Base-by-base conservation (phyloP, 2,329 filamentous ascomycete genomes). In the Trichoderma asperellum region DNA sequence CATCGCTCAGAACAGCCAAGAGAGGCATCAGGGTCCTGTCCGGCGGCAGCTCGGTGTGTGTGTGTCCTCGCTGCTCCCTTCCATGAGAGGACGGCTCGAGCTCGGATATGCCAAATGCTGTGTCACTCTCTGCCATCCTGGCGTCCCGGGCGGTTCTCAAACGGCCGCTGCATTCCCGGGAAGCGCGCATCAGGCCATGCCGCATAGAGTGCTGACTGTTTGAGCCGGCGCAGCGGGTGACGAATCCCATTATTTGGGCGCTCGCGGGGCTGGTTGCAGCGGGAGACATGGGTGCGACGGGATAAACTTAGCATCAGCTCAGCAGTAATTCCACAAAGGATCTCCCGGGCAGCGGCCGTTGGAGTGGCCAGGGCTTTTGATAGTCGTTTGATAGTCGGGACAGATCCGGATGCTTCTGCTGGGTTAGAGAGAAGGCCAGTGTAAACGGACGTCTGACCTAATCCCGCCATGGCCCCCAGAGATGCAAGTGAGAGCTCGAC, bases 171-270 rank as follows among this genome's bases (percentile, higher is more conserved):
- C 47, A 29, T 37, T 64, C 18, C 61, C 61, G 49, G 61, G 49
- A 64, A 64, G 40, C 61, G 35, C 62, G 62, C 56, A n/a, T 21
- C 62, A 34, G 57, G 56, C 64, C 60, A 60, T 60, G 56, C 64
- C 64, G 64, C 47, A 68, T 68, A 68, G 64, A 68, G 64, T 68
- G 64, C 64, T 68, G 55, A 68, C 64, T 34, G 55, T 53, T 43
- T 32, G 64, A 60, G 64, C 64, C 64, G 56, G 37, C 34, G 47
- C 55, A 27, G 32, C 52, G 56, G 64, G 64, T 60, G 64, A 68
- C 64, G 64, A 68, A 68, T 60, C 64, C 29, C 53, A 29, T 49
- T 65, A 29, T 34, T 8, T 47, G 32, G 29, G 43, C 37, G 63
- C 34, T 59, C 56, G 63, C 40, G 61, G 61, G 52, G 61, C 35